phyloP scores from a whole-genome alignment of 2,329 filamentous ascomycete genomes.

The Intubia oerlemansii region DNA sequence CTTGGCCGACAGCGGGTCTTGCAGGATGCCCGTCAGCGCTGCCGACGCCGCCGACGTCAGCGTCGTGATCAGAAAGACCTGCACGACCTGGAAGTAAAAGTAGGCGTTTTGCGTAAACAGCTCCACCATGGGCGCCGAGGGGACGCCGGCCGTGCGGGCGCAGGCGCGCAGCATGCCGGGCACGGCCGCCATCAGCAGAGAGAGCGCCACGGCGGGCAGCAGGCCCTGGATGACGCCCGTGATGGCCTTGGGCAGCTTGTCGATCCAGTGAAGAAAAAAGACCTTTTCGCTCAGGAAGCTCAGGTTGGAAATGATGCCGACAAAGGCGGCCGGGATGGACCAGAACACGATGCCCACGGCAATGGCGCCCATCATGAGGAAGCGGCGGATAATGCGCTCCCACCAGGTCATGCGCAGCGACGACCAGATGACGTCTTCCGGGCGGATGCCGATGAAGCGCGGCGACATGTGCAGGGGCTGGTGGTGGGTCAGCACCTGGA shows the following conservation, averaged over 20 bases:
- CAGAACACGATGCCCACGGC: conserved; percentile 68
- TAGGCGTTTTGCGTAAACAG: conserved; percentile 60
- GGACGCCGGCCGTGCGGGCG: conserved; percentile 48
- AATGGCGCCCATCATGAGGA: conserved; percentile 43
- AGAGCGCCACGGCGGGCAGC: conserved; percentile 57
- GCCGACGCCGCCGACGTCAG: conserved; percentile 51
- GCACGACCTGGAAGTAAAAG: conserved; percentile 61
- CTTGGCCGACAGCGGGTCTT: conserved; percentile 33
- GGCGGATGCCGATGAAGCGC: conserved; percentile 61
- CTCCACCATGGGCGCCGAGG: conserved; percentile 51
- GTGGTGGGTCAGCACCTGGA: conserved; percentile 64
- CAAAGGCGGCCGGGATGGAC: conserved; percentile 51
- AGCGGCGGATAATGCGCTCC: conserved; percentile 50
- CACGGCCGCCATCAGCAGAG: conserved; percentile 65
- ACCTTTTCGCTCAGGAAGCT: conserved; percentile 41
- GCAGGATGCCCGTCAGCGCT: conserved; percentile 32
- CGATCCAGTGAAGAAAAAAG: conserved; percentile 53
- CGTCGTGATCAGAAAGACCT: conserved; percentile 70
- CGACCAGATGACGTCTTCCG: conserved; percentile 68
- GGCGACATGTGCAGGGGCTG: conserved; percentile 67
- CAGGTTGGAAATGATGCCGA: conserved; percentile 74
- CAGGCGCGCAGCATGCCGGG: conserved; percentile 56
- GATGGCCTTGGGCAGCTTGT: conserved; percentile 43
- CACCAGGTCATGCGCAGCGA: conserved; percentile 52
- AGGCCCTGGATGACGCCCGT: conserved; percentile 67